A percentile compares a stretch with the other conserved stretches of the same genome.
phyloP scores from a whole-genome alignment of 1,284 basidiomycete species.

The Exsudoporus floridanus region DNA sequence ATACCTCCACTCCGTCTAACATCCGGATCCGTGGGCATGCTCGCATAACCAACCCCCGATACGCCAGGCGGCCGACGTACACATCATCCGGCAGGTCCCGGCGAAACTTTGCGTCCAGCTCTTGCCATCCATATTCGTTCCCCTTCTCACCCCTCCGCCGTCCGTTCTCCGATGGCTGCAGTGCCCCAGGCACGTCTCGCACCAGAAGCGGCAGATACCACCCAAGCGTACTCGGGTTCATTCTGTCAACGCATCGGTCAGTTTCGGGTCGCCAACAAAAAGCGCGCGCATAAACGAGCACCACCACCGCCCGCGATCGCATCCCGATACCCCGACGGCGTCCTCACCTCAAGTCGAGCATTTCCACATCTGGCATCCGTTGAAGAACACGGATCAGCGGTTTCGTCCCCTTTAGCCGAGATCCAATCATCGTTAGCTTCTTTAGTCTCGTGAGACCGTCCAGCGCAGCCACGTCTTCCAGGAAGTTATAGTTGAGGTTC shows the following conservation, averaged over 20 bases:
- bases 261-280: constrained; percentile 24
- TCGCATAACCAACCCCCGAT: constrained; percentile 83
- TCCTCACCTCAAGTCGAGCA: constrained; percentile 86
- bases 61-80: constrained; percentile 83
- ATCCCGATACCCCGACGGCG: constrained; percentile 17
- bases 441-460: constrained; percentile 73
- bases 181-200: constrained; percentile 62
- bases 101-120: constrained; percentile 82
- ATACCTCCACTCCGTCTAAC: constrained; percentile 81
- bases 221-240: constrained; percentile 93
- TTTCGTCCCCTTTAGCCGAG: constrained; percentile 70
- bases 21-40: constrained; percentile 63
- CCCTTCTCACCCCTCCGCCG: constrained; percentile 36
- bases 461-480: constrained; percentile 69
- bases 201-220: constrained; percentile 90
- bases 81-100: constrained; percentile 83
- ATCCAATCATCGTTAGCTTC: constrained; percentile 85
- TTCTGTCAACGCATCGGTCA: constrained; percentile 49
- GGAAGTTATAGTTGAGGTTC: constrained; percentile 95
- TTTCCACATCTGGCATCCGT: constrained; percentile 76
- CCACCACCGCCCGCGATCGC: background rate
- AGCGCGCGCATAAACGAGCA: background rate
- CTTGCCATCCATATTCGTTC: constrained; percentile 53
- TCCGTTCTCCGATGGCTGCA: constrained; percentile 56
- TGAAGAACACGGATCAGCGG: constrained; percentile 69